A percentile compares a stretch with the other conserved stretches of the same genome.
phyloP scores from a whole-genome alignment of 495 filamentous ascomycete species.

The Parmelia sp. region DNA sequence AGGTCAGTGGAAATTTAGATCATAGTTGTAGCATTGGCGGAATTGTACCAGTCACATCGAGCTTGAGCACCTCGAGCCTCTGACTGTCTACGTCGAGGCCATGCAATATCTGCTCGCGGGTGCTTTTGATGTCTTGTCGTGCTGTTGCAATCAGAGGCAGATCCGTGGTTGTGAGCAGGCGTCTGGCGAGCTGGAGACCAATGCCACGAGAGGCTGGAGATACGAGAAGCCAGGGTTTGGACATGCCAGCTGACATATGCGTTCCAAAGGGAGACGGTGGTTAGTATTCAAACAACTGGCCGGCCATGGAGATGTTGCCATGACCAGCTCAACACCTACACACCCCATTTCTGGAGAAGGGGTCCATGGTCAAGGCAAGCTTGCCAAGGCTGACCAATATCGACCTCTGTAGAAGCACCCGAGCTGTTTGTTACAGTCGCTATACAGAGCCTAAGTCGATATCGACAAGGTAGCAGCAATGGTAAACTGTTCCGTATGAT shows the following conservation, averaged over 20 bases:
- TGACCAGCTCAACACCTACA: background rate
- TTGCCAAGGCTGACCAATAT: too few species aligned
- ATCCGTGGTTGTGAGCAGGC: constrained; percentile 57
- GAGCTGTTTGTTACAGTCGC: too few species aligned
- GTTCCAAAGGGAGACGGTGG: background rate
- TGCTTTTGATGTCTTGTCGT: constrained; percentile 47
- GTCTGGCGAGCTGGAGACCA: constrained; percentile 62
- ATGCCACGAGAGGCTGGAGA: constrained; percentile 70
- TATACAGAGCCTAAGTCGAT: too few species aligned
- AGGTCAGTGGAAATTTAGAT: background rate
- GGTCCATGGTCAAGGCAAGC: too few species aligned
- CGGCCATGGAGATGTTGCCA: background rate
- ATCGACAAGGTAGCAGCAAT: background rate
- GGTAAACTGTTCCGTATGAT: background rate
- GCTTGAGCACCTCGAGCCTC: constrained; percentile 48
- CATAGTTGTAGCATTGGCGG: background rate
- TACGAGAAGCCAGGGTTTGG: constrained; percentile 40
- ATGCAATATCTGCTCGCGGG: constrained; percentile 48
- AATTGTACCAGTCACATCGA: constrained; percentile 53
- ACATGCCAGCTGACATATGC: constrained; percentile 1
- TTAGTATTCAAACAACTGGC: background rate
- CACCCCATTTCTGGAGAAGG: too few species aligned
- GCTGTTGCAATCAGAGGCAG: constrained; percentile 69
- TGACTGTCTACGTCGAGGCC: constrained; percentile 42
- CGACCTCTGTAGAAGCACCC: too few species aligned